Percentiles rank a stretch among this genome's conserved stretches.
Conservation (phyloP, 495 filamentous ascomycete genomes). For the Astrothelium macrocarpum region DNA sequence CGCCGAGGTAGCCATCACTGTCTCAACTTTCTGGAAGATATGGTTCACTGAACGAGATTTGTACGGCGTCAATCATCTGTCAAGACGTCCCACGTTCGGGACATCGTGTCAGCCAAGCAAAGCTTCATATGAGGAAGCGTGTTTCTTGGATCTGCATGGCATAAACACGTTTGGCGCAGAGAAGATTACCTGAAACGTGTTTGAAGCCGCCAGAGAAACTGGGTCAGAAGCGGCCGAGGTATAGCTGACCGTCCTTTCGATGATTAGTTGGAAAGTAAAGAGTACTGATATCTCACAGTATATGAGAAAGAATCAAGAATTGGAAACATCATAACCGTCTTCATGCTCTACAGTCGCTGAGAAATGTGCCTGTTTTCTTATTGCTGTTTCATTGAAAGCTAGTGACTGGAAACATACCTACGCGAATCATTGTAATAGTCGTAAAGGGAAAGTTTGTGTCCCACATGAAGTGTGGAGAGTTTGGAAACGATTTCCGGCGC, state of each 20-base stretch:
- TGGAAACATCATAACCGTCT: no score
- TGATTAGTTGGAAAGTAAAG: not conserved
- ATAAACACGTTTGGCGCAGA: not conserved
- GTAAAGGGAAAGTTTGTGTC: not conserved
- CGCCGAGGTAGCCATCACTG: not conserved
- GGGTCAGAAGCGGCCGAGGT: not conserved
- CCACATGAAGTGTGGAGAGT: not conserved
- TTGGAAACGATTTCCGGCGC: not conserved
- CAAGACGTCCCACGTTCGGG: not conserved
- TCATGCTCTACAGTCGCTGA: no score
- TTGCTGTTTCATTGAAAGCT: no score
- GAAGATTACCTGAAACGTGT: not conserved
- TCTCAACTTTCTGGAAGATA: not conserved
- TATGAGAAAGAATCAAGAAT: no score
- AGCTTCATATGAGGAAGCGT: not conserved
- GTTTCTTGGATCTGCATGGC: slow-evolving; percentile 4
- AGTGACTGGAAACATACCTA: no score
- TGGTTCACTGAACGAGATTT: not conserved
- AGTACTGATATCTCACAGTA: no score
- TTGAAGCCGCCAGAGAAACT: not conserved
- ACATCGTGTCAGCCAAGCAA: not conserved
- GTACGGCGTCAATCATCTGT: not conserved
- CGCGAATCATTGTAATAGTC: no score
- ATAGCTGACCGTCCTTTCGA: no score
- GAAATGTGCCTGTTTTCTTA: no score